These are phyloP conservation scores for Farysia itapuensis DNA, from an alignment of 1,284 basidiomycete genomes.

Conservation along the genomic window DNA sequence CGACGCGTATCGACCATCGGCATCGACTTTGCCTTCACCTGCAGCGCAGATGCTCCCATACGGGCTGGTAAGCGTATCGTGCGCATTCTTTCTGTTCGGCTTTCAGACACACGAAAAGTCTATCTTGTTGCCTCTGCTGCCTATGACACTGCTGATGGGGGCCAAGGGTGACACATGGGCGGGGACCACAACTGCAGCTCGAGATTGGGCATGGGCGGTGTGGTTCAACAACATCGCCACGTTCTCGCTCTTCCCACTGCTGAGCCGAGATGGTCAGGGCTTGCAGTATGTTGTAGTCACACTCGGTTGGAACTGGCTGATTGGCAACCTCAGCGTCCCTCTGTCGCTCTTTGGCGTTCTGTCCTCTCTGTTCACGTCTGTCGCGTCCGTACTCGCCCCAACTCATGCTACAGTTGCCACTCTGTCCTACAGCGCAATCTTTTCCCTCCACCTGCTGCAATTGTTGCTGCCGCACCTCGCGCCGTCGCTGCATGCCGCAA, in stretches of 20 bases:
- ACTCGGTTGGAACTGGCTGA: slow-evolving; percentile 76
- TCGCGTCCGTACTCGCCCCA: slow-evolving; percentile 1
- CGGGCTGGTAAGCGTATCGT: slow-evolving; percentile 52
- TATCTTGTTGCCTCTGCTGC: slow-evolving; percentile 82
- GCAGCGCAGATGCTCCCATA: slow-evolving; percentile 60
- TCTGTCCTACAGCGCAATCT: slow-evolving; percentile 63
- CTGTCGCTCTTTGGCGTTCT: too few species aligned
- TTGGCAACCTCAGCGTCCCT: slow-evolving; percentile 64
- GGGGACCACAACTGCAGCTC: slow-evolving; percentile 62
- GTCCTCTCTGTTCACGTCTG: slow-evolving; percentile 4
- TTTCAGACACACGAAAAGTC: slow-evolving; percentile 96
- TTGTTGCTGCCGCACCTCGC: slow-evolving; percentile 61
- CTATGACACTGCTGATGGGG: slow-evolving; percentile 76
- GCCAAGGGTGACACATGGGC: slow-evolving; percentile 62
- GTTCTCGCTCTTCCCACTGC: slow-evolving; percentile 86
- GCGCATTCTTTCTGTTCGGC: slow-evolving; percentile 92
- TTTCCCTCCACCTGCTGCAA: slow-evolving; percentile 70
- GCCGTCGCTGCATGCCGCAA: slow-evolving; percentile 5
- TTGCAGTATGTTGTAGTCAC: slow-evolving; percentile 72
- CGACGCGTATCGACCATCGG: slow-evolving; percentile 63
- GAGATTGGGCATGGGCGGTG: slow-evolving; percentile 74
- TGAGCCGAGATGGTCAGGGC: slow-evolving; percentile 76
- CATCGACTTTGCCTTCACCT: slow-evolving; percentile 68
- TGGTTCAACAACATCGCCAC: slow-evolving; percentile 82
- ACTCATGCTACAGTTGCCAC: slow-evolving; percentile 9